These are phyloP conservation scores for Nakazawaea laoshanensis DNA, from an alignment of 805 yeast species.

Conservation along the genomic window DNA sequence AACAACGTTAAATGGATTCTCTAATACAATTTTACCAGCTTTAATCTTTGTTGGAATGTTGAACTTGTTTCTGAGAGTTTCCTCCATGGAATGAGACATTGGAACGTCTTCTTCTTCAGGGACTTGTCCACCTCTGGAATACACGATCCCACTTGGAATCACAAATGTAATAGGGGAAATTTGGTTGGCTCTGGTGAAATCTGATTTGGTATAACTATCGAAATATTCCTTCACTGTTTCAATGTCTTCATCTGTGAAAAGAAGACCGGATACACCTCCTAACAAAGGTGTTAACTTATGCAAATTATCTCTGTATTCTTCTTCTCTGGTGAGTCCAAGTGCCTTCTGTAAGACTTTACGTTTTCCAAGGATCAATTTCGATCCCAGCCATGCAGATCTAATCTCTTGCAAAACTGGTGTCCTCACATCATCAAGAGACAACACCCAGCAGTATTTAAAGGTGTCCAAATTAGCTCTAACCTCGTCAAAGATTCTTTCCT, in stretches of 20 bases:
- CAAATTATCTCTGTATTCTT: conserved; percentile 83
- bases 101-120: conserved; percentile 91
- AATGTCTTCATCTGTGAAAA: conserved; percentile 84
- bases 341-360: conserved; percentile 91
- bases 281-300: conserved; percentile 57
- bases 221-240: conserved; percentile 89
- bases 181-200: conserved; percentile 86
- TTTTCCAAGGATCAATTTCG: conserved; percentile 83
- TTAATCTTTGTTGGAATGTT: conserved; percentile 89
- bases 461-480: conserved; percentile 75
- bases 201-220: conserved; percentile 65
- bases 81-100: conserved; percentile 92
- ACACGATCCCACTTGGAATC: conserved; percentile 85
- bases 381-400: conserved; percentile 88
- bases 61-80: conserved; percentile 79
- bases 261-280: conserved; percentile 76
- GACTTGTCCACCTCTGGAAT: conserved; percentile 92
- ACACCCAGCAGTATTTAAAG: conserved; percentile 74
- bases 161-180: conserved; percentile 75
- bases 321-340: conserved; percentile 77
- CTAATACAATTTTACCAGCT: conserved; percentile 77
- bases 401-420: conserved; percentile 93
- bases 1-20: conserved; percentile 75
- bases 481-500: conserved; percentile 85
- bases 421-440: conserved; percentile 85